Evolutionary conservation across 176 grass and related monocot genomes (phyloP).

Genomic region (Luzula sylvatica): DNA sequence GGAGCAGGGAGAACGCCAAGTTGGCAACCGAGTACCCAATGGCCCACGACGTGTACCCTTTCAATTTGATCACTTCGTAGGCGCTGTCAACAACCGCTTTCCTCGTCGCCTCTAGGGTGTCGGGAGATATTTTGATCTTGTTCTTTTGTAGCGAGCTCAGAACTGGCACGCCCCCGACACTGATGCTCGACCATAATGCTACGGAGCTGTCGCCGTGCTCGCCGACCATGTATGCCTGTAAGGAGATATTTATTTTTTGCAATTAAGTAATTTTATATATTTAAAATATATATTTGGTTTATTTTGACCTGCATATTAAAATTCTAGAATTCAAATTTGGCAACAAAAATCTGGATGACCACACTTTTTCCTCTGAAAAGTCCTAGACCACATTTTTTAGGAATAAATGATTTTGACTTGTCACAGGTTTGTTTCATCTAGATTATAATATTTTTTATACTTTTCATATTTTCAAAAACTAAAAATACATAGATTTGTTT

Average conservation of each 20-base stretch:
- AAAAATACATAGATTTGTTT: too few species aligned
- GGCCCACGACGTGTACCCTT: slow-evolving; percentile 80
- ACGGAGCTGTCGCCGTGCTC: slow-evolving; percentile 86
- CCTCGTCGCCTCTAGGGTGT: slow-evolving; percentile 41
- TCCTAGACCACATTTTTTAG: too few species aligned
- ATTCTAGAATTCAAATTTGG: too few species aligned
- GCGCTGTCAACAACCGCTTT: slow-evolving; percentile 49
- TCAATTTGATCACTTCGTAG: slow-evolving; percentile 65
- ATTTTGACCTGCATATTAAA: too few species aligned
- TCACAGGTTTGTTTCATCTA: not conserved
- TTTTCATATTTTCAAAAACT: not conserved
- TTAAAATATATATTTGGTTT: too few species aligned
- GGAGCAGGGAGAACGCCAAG: slow-evolving; percentile 46
- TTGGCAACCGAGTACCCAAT: slow-evolving; percentile 75
- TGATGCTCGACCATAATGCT: slow-evolving; percentile 65
- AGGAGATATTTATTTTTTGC: too few species aligned
- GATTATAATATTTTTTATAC: not conserved
- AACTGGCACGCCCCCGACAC: slow-evolving; percentile 45
- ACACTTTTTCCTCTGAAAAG: too few species aligned
- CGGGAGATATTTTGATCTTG: slow-evolving; percentile 28
- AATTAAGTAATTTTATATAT: too few species aligned
- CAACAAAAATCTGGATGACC: too few species aligned
- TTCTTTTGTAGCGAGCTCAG: slow-evolving; percentile 44
- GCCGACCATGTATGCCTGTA: too few species aligned
- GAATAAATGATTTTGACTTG: too few species aligned